Base-by-base conservation (phyloP, 305 asterid genomes). In the Fraxinus greggii region DNA sequence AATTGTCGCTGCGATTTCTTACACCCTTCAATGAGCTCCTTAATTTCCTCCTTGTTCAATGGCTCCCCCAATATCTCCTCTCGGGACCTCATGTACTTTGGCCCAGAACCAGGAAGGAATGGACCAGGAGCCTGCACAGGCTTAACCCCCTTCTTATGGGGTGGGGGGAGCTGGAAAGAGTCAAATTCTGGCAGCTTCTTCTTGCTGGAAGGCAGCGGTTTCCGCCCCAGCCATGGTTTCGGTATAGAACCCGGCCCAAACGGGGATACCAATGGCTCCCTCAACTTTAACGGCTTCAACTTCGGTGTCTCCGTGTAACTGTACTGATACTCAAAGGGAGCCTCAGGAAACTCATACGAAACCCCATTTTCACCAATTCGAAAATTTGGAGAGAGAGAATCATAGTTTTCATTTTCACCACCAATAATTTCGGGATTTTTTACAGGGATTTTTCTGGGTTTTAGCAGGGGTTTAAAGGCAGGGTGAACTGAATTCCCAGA, bases 51-150 rank as follows among this genome's bases (percentile, higher is more conserved):
- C 78, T 92, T 89, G 0, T 89, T 87, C 92, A 96, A 86, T 26
- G 97, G 93, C 85, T 88, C 98, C 75, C 99, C 98, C 82, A 94
- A 82, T 13, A 95, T 42, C 83, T 91, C 97, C 80, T 93, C 97
- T 54, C 97, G 83, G 7, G 97, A 90, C 89, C 42, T 84, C 72
- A 87, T 97, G 75, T 91, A 87, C 93, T 88, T 90, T 0, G 98
- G 99, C 32, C 97, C 99, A 1, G 97, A 89, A 59, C 97, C 99
- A 0, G 90, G 89, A 33, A 95, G 86, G 82, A 80, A 95, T 2
- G 99, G 99, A 17, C 99, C 98, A 0, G 99, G 98, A 15, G 97
- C 87, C 85, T 95, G 99, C 13, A 95, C 97, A 2, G 98, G 91
- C 92, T 96, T 96, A 80, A 96, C 97, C 1, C 99, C 99, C 87